phyloP scores from a whole-genome alignment of 768 basidiomycete species.

The Coprinopsis sp. region DNA sequence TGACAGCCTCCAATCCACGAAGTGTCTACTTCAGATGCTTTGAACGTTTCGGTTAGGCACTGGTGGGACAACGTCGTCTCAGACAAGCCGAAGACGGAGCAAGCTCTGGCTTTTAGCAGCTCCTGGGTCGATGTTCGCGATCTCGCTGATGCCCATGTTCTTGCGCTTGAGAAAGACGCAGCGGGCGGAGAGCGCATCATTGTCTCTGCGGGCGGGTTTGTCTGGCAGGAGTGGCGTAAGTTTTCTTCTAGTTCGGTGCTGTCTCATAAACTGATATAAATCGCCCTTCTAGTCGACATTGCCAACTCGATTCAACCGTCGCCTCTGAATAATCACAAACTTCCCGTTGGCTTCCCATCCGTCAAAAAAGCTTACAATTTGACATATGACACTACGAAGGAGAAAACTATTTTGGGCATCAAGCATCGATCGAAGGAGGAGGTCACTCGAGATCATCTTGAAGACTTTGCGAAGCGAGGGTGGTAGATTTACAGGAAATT shows the following conservation, averaged over 20 bases:
- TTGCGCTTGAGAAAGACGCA: slow-evolving; percentile 44
- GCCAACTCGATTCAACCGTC: slow-evolving; percentile 23
- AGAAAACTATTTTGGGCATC: slow-evolving; percentile 35
- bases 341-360: slow-evolving; percentile 25
- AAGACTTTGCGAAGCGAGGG: slow-evolving; percentile 38
- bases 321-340: slow-evolving; percentile 18
- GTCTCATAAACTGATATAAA: not conserved
- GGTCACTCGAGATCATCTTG: slow-evolving; percentile 35
- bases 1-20: slow-evolving; percentile 40
- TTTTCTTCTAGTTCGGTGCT: not conserved
- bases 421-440: slow-evolving; percentile 37
- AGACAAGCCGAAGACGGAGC: slow-evolving; percentile 16
- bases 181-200: slow-evolving; percentile 59
- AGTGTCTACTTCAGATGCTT: slow-evolving; percentile 22
- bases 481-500: too few relatives aligned
- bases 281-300: slow-evolving; percentile 23
- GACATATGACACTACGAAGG: slow-evolving; percentile 34
- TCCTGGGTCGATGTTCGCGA: slow-evolving; percentile 53
- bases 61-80: slow-evolving; percentile 24
- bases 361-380: slow-evolving; percentile 18
- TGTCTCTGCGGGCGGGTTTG: slow-evolving; percentile 31
- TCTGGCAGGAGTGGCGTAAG: slow-evolving; percentile 36
- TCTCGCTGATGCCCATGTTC: slow-evolving; percentile 50
- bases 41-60: slow-evolving; percentile 34
- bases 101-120: slow-evolving; percentile 14